Evolutionary conservation across 306 rosid species (phyloP).

Genomic region (Vicia sativa): DNA sequence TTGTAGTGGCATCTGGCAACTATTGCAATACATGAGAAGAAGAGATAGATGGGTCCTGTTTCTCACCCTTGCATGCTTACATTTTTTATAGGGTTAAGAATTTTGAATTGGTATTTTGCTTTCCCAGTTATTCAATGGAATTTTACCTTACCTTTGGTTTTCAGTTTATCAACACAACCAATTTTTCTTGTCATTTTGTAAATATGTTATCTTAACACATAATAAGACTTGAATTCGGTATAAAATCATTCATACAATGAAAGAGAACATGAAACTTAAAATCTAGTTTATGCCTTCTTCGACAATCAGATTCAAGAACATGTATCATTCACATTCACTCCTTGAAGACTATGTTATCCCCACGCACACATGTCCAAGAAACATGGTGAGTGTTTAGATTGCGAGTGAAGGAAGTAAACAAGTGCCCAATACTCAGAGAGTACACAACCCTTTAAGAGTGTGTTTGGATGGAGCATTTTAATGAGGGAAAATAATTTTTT

Average conservation of each 20-base stretch:
- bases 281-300: neutral
- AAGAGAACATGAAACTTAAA: neutral
- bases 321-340: neutral
- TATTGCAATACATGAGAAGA: no score
- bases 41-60: no score
- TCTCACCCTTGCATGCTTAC: no score
- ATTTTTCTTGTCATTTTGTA: neutral
- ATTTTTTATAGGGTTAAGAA: no score
- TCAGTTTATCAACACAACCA: neutral
- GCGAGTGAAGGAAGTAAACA: neutral
- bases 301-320: neutral
- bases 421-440: neutral
- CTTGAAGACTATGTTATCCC: neutral
- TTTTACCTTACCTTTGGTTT: no score
- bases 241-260: neutral
- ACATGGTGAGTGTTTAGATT: neutral
- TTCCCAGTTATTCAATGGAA: no score
- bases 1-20: no score
- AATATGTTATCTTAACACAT: neutral
- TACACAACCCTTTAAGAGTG: slow-evolving; percentile 1
- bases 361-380: neutral
- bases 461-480: no score
- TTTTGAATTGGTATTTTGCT: no score
- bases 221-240: neutral
- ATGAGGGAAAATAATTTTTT: no score